Evolutionary conservation across 306 rosid species (phyloP).

Genomic region (Sophora flavescens): DNA sequence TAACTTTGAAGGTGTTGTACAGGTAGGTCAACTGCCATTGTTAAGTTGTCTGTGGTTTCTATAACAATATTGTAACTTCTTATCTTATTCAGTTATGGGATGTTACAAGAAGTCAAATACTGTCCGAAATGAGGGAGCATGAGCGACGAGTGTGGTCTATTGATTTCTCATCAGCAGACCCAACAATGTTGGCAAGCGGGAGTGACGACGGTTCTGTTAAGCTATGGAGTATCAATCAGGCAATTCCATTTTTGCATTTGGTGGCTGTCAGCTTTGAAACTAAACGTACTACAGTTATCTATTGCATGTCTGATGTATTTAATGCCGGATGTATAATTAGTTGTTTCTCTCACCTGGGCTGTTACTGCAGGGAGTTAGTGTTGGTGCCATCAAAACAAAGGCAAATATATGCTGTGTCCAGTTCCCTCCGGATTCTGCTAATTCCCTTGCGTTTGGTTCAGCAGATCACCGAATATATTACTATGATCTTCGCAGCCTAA

Average conservation of each 20-base stretch:
- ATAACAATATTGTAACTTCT: slow-evolving; percentile 34
- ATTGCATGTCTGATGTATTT: slow-evolving; percentile 62
- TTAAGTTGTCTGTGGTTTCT: slow-evolving; percentile 29
- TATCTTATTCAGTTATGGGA: slow-evolving; percentile 87
- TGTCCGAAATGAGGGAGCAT: slow-evolving; percentile 92
- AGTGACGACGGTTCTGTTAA: slow-evolving; percentile 94
- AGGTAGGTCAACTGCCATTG: slow-evolving; percentile 61
- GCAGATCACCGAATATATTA: slow-evolving; percentile 93
- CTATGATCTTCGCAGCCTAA: slow-evolving; percentile 85
- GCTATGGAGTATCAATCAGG: slow-evolving; percentile 99
- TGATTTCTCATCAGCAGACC: slow-evolving; percentile 92
- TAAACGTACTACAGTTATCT: slow-evolving; percentile 93
- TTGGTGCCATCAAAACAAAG: slow-evolving; percentile 91
- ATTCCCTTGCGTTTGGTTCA: slow-evolving; percentile 92
- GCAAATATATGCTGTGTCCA: slow-evolving; percentile 98
- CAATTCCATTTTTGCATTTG: slow-evolving; percentile 97
- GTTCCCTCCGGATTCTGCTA: slow-evolving; percentile 83
- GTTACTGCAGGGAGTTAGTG: slow-evolving; percentile 91
- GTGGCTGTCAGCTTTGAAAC: slow-evolving; percentile 98
- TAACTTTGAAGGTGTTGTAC: slow-evolving; percentile 96
- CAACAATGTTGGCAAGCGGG: slow-evolving; percentile 96
- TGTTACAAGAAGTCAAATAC: slow-evolving; percentile 86
- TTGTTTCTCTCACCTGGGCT: slow-evolving; percentile 83
- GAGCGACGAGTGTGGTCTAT: slow-evolving; percentile 96
- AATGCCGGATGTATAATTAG: slow-evolving; percentile 75